These are phyloP conservation scores for Phytophthora hibernalis DNA, from an alignment of 352 stramenopile genomes.

Conservation along the genomic window DNA sequence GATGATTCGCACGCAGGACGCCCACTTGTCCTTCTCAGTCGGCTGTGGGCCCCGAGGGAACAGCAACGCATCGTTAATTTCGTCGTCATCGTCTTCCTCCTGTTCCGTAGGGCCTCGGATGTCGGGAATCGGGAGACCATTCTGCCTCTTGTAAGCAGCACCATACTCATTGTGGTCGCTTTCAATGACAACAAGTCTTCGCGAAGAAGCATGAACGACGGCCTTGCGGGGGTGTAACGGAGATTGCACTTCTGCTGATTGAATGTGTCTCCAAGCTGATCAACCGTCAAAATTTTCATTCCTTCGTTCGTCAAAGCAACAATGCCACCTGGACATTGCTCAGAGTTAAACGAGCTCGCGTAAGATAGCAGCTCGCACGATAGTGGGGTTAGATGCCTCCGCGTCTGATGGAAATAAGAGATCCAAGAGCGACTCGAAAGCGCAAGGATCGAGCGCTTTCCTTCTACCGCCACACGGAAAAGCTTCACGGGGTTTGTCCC, in stretches of 20 bases:
- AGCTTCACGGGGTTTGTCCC: slow-evolving; percentile 95
- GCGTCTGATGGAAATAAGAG: slow-evolving; percentile 92
- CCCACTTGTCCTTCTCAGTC: slow-evolving; percentile 90
- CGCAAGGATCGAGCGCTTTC: slow-evolving; percentile 92
- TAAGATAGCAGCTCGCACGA: slow-evolving; percentile 96
- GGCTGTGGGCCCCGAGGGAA: slow-evolving; percentile 69
- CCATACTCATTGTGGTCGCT: slow-evolving; percentile 97
- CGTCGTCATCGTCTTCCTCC: slow-evolving; percentile 91
- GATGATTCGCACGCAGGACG: slow-evolving; percentile 97
- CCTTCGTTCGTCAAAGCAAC: slow-evolving; percentile 96
- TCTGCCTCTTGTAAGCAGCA: slow-evolving; percentile 90
- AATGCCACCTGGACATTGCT: slow-evolving; percentile 96
- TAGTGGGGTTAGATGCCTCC: slow-evolving; percentile 94
- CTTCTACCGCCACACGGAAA: slow-evolving; percentile 92
- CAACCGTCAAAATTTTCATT: slow-evolving; percentile 98
- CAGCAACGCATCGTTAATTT: slow-evolving; percentile 77
- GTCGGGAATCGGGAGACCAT: slow-evolving; percentile 71
- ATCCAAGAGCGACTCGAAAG: slow-evolving; percentile 97
- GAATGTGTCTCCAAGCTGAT: slow-evolving; percentile 96
- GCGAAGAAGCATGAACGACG: slow-evolving; percentile 87
- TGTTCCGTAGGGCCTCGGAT: slow-evolving; percentile 44
- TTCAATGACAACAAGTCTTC: slow-evolving; percentile 97
- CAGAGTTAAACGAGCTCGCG: slow-evolving; percentile 96
- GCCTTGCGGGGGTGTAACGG: slow-evolving; percentile 98
- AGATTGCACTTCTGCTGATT: slow-evolving; percentile 96